These are phyloP conservation scores for Ogataea polymorpha DNA, from an alignment of 805 yeast species.

Conservation along the genomic window DNA sequence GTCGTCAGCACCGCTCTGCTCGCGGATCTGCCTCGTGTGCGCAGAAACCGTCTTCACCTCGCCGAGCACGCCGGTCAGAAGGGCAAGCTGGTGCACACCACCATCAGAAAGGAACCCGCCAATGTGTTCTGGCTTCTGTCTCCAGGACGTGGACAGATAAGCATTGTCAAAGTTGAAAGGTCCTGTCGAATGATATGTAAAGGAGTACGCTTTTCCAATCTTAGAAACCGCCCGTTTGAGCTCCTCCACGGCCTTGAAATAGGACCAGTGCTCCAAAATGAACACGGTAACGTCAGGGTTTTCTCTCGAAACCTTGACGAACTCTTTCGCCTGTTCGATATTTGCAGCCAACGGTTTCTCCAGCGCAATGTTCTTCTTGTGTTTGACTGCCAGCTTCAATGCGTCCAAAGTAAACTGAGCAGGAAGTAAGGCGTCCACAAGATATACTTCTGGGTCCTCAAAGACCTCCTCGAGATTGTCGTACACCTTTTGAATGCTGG, in stretches of 20 bases:
- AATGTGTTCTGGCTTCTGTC: conserved; percentile 84
- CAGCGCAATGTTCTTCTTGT: conserved; percentile 73
- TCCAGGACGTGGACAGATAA: conserved; percentile 75
- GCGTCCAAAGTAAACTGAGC: conserved; percentile 72
- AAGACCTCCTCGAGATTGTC: conserved; percentile 63
- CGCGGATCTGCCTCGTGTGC: conserved; percentile 70
- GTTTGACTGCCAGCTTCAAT: conserved; percentile 64
- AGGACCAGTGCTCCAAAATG: conserved; percentile 86
- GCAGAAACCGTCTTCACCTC: conserved; percentile 69
- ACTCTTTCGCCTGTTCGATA: conserved; percentile 72
- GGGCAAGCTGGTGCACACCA: conserved; percentile 93
- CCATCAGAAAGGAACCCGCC: conserved; percentile 95
- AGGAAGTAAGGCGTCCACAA: conserved; percentile 86
- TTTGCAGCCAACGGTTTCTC: conserved; percentile 95
- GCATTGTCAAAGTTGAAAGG: conserved; percentile 59
- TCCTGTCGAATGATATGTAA: conserved; percentile 73
- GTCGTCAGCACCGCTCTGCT: conserved; percentile 80
- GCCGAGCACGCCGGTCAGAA: conserved; percentile 81
- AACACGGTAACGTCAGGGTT: conserved; percentile 63
- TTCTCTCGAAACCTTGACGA: conserved; percentile 61
- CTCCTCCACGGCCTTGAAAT: conserved; percentile 53
- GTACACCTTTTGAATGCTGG: conserved; percentile 50
- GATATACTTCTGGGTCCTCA: conserved; percentile 63
- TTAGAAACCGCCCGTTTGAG: conserved; percentile 57
- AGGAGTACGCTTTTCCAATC: conserved; percentile 72